Evolutionary conservation across 2,329 filamentous ascomycete species (phyloP), one percentile per base, ranked within the genome.

Genomic region (Penicillium sp.): DNA sequence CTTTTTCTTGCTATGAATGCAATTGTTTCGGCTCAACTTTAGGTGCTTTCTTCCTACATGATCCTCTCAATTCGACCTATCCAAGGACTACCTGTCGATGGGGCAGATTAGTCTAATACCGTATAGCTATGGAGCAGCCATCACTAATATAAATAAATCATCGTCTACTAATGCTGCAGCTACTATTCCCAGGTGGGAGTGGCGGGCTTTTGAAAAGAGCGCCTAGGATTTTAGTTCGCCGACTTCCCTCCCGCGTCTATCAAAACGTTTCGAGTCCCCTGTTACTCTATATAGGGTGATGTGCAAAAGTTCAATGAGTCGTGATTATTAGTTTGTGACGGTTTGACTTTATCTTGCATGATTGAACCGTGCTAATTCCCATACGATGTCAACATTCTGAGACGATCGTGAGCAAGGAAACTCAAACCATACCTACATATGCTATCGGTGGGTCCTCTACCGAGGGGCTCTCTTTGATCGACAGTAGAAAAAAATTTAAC

Each of bases 391-490:
- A 34, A 50, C 30, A 50, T 36, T 47, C 11, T 33, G 30, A 47
- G 42, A 22, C 46, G 46, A 44, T 49, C 46, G 41, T 43, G 47
- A 46, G 48, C 42, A 50, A 50, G 43, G 48, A 50, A 40, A 50
- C 43, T 50, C 47, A 50, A 30, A 50, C 47, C 47, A 50, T 22
- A 22, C 47, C 46, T 22, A 22, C 19, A 22, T 41, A 47, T 35
- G 8, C 34, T 46, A 49, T 39, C 27, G 41, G 48, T 50, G 48
- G 47, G 34, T 50, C 47, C 40, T 49, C n/a, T 36, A 31, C 40
- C 22, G 47, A 50, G 41, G 47, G 47, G 47, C 47, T 50, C 36
- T 46, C 47, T 46, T 46, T 50, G 47, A 50, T 50, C 47, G 47
- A 34, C 47, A 19, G 46, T 49, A 47, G 28, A 37, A 49, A 38